Conservation (phyloP, 768 basidiomycete species). For the Tubosaeta sp. region DNA sequence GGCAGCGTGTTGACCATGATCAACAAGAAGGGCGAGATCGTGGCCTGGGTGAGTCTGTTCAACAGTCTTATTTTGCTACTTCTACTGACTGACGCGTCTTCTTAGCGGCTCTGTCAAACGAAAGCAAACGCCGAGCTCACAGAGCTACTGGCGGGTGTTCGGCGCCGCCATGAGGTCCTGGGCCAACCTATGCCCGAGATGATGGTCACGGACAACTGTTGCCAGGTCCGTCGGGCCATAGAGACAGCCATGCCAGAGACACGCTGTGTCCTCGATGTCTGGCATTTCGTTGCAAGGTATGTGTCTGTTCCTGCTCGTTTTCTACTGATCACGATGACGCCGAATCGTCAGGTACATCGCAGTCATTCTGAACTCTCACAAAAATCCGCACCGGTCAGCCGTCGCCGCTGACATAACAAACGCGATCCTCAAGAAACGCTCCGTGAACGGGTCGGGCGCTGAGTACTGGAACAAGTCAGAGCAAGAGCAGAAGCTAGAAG, state of each 20-base stretch:
- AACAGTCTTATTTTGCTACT: neutral
- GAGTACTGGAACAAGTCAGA: constrained; percentile 15
- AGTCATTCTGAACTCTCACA: constrained; percentile 6
- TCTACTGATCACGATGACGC: neutral
- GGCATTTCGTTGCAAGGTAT: constrained; percentile 19
- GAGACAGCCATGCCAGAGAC: constrained; percentile 1
- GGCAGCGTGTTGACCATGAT: neutral
- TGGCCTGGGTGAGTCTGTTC: neutral
- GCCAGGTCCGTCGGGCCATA: constrained; percentile 9
- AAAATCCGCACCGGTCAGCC: neutral
- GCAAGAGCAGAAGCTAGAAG: constrained; percentile 13
- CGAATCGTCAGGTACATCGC: constrained; percentile 7
- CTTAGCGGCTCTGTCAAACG: neutral
- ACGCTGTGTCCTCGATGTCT: constrained; percentile 9
- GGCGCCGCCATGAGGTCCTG: neutral
- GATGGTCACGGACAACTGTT: constrained; percentile 21
- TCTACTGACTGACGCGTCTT: neutral
- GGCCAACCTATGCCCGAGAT: constrained; percentile 8
- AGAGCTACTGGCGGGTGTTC: neutral
- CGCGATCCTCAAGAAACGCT: constrained; percentile 5
- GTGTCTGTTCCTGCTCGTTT: neutral
- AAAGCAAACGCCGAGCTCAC: neutral
- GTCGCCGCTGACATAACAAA: constrained; percentile 10
- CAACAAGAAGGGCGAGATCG: neutral
- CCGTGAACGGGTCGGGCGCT: constrained; percentile 2